Base-by-base conservation (phyloP, 1,284 basidiomycete genomes). In the Pisolithus thermaeus region DNA sequence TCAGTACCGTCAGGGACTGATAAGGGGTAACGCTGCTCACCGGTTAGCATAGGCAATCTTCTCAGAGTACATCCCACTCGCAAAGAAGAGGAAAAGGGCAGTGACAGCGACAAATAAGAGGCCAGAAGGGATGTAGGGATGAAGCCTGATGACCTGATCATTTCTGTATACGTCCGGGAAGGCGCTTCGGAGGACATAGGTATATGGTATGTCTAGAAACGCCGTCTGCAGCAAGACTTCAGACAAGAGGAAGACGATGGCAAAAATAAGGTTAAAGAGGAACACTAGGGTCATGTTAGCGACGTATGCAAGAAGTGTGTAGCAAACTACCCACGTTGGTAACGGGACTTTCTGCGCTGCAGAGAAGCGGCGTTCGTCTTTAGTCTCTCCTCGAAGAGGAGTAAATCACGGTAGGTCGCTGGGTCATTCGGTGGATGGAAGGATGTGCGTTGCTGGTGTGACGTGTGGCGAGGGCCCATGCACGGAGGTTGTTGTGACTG, bases 21-120 rank as follows among this genome's bases (percentile, higher is more conserved):
- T 28, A 49, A 51, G 48, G 18, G 32, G 52, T 56, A 53, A 47
- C 46, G 44, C n/a, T 47, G 69, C 87, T 59, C 65, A 93, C 94
- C 89, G 87, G 72, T 97, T 94, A 8, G 96, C 94, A 63, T 97
- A 97, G 1, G 84, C 87, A 59, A 99, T 97, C 73, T 96, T 94
- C 70, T 98, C 95, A 7, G 88, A 80, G 64, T 98, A 98, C 81
- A 97, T 89, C 7, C 96, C 96, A 60, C 90, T 95, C 2, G 93
- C 92, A 66, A 98, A 98, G 78, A 99, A 98, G 37, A 99, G 79
- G 30, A 90, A 83, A 7, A 98, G 80, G 1, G 93, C 97, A 11
- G 92, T 95, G 52, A 91, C 81, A 25, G 87, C 83, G 41, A 96
- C 90, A 54, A 93, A 88, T 12, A 94, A 74, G 45, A 92, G 69